Base-by-base conservation (phyloP, 2,329 filamentous ascomycete genomes). In the Penicillium sp. region DNA sequence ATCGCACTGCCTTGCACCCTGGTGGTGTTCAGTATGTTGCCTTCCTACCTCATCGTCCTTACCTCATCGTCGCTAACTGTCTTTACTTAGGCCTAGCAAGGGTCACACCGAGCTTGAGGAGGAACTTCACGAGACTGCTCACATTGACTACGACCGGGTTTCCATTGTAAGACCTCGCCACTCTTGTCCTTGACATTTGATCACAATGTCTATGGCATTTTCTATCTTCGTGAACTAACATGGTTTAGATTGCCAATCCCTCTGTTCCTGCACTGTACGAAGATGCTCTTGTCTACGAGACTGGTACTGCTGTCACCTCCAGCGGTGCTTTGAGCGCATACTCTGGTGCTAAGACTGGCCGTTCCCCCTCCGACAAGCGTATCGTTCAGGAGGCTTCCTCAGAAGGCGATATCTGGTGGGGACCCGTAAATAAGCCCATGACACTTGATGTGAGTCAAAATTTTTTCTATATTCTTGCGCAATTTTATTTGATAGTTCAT, bases 391-490 rank as follows among this genome's bases (percentile, higher is more conserved):
- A 99, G 77, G 81, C 87, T 57, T 82, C 86, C 61, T 97, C 94
- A 63, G 88, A 96, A 76, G 88, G 94, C 55, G 86, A 99, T 59
- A 84, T 99, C 71, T 99, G 94, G 94, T 97, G 94, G 94, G 94
- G 94, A 71, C 93, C 94, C 54, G 94, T 99, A 67, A 99, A 99
- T 84, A 97, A 97, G 86, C 90, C 93, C 73, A 99, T 99, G 94
- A 88, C 86, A 66, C 85, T 91, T 69, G 92, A 97, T 77, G 94
- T 97, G 88, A 86, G 90, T 56, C 30, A 59, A 55, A 50, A 42
- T 58, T 55, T 55, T 55, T 49, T 36, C 37, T 33, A 31, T 8
- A 8, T 31, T 42, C 4, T 33, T 58, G 49, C 55, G 45, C 46
- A 45, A 54, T 60, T 60, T 40, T 53, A 30, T 37, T 57, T 51